Evolutionary conservation across 176 grass and related monocot genomes (phyloP), one percentile per base, ranked within the genome.

Genomic region (Cymbopogon citratus): DNA sequence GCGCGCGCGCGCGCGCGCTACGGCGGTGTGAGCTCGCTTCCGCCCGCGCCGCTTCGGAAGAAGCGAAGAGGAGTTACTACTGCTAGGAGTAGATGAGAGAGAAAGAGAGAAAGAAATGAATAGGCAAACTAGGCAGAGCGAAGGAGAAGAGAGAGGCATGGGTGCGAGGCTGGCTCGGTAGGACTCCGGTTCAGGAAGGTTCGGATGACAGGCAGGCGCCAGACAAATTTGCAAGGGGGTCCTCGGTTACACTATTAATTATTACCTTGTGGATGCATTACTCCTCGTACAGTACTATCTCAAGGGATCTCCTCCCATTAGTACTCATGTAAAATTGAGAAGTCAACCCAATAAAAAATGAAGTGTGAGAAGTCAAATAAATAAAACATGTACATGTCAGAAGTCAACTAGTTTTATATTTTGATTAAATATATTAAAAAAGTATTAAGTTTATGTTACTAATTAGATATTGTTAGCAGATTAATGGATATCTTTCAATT

Each of bases 41-140:
- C 5, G 69, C 28, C 77, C 63, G 89, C 85, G 74, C 84, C 83
- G 90, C 81, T 81, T 73, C 52, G 68, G 65, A 83, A 75, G 63
- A 66, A 63, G 60, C n/a, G 77, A 34, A 10, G 74, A 28, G 14
- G 24, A 29, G 75, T 63, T 63, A 29, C 75, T 45, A 43, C 52
- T 25, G 16, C 5, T 3, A 27, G n/a, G 1, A 18, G n/a, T 5
- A 21, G 74, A 77, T 39, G 78, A 75, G 80, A 80, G 79, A 74
- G 63, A 54, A 14, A 63, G 12, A 40, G 76, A 10, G 15, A 41
- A n/a, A 19, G 13, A 33, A 3, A 23, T 26, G 68, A 21, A 31
- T 38, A 44, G 7, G 18, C 18, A 21, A 9, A 15, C 13, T n/a
- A 24, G 56, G n/a, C 56, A 60, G 56, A 60, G 56, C 23, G 24